Evolutionary conservation across 257 asterid species (phyloP).

Genomic region (Solanum dulcamara): DNA sequence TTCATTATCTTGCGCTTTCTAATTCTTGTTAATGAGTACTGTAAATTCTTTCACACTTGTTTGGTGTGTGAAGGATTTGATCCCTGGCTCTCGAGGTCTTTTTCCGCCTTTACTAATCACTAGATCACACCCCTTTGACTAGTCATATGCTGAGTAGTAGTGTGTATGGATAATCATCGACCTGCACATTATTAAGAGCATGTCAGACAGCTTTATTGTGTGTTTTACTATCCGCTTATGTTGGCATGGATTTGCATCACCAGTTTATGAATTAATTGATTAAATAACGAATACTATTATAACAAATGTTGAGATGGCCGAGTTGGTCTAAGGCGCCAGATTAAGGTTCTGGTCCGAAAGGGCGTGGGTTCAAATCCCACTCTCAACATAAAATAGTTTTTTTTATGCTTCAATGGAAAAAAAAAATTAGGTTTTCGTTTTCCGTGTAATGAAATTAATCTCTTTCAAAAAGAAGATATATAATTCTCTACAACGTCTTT

Average conservation of each 20-base stretch:
- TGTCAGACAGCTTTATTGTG: background rate
- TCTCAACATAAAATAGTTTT: constrained; percentile 35
- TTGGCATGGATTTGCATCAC: background rate
- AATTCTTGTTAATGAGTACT: constrained; percentile 44
- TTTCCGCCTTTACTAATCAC: background rate
- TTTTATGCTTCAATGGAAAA: too few relatives aligned
- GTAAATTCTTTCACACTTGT: constrained; percentile 63
- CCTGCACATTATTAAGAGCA: constrained; percentile 25
- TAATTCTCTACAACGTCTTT: too few relatives aligned
- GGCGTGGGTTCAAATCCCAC: constrained; percentile 99
- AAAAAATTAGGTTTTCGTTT: too few relatives aligned
- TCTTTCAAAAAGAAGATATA: too few relatives aligned
- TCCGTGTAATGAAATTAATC: too few relatives aligned
- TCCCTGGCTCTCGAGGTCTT: background rate
- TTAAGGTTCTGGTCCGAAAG: constrained; percentile 99
- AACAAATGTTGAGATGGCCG: constrained; percentile 69
- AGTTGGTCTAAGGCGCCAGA: constrained; percentile 99
- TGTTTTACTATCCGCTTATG: background rate
- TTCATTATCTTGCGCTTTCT: constrained; percentile 33
- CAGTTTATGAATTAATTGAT: background rate
- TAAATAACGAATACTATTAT: background rate
- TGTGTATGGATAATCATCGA: constrained; percentile 65
- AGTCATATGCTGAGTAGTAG: constrained; percentile 54
- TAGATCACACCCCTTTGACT: constrained; percentile 13
- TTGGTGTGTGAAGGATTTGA: background rate